Base-by-base conservation (phyloP, 179 eudicot genomes). In the Silene noctiflora region DNA sequence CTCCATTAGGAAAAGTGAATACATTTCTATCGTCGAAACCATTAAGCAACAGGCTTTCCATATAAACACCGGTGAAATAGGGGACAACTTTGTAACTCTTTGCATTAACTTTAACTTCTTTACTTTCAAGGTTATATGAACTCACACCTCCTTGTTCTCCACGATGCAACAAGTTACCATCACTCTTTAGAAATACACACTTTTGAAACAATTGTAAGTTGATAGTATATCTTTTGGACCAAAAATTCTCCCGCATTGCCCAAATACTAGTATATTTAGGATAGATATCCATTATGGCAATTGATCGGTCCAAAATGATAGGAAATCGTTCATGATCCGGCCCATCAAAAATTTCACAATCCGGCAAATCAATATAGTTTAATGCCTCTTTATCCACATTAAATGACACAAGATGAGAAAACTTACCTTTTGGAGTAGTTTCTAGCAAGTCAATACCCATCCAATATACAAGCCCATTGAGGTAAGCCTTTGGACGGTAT, bases 271-370 rank as follows among this genome's bases (percentile, higher is more conserved):
- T 72, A 58, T 66, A 55, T 7, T 22, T 53, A 1, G n/a, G 8
- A 55, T 21, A 78, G 21, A 53, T 17, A 24, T 78, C 81, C 68
- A 78, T 58, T 7, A 78, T 19, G 7, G 60, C 77, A 73, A 78
- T 25, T 0, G 73, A 73, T 4, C 42, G 4, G 4, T 53, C 63
- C 12, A 67, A 3, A 12, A 73, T 6, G 51, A 73, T 53, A 0
- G 81, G 81, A 58, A 73, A 73, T 9, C 81, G 42, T 24, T 73
- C 62, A 8, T 73, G 69, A 20, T n/a, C n/a, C 17, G 3, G 0
- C n/a, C 6, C 33, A 39, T 67, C 0, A 3, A 42, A 22, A 6
- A 10, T 6, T 19, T 73, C 77, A 42, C 67, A 73, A 19, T 58
- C 56, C 6, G 81, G 81, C 20, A 73, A 53, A 3, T 63, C 39